Percentiles rank a stretch among this genome's conserved stretches.
Conservation (phyloP, 2,329 filamentous ascomycete species). For the Pseudogymnoascus sp. region DNA sequence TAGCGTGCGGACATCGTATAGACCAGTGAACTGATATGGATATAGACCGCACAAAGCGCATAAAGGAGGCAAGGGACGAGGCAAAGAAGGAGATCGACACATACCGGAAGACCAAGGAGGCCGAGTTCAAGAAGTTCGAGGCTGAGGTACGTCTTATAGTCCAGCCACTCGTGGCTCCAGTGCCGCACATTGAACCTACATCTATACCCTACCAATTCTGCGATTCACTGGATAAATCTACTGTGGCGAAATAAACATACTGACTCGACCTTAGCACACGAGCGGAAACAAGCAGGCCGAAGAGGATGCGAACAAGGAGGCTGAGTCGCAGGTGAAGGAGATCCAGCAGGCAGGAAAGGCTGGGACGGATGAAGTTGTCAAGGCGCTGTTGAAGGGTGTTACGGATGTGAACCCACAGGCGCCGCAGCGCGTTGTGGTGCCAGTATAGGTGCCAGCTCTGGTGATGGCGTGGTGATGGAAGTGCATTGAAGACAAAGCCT, state of each 20-base stretch:
- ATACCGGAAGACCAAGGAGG: slow-evolving; percentile 83
- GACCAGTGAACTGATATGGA: not conserved
- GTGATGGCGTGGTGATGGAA: not conserved
- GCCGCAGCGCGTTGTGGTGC: slow-evolving; percentile 36
- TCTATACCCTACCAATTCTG: not conserved
- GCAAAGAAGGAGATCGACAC: slow-evolving; percentile 97
- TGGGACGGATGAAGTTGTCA: slow-evolving; percentile 71
- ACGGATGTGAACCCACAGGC: slow-evolving; percentile 73
- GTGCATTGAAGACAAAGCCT: not conserved
- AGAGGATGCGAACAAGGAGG: slow-evolving; percentile 71
- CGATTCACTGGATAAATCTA: not conserved
- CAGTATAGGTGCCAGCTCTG: slow-evolving; percentile 26
- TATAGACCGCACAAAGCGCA: slow-evolving; percentile 85
- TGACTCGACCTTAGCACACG: slow-evolving; percentile 59
- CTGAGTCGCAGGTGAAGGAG: slow-evolving; percentile 72
- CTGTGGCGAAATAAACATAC: not conserved
- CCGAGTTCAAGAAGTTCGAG: slow-evolving; percentile 93
- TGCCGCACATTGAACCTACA: not conserved
- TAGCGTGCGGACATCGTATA: not conserved
- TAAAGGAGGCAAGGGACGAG: slow-evolving; percentile 93
- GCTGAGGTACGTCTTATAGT: slow-evolving; percentile 44
- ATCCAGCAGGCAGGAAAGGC: slow-evolving; percentile 77
- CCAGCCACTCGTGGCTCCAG: not conserved
- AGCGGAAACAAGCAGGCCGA: slow-evolving; percentile 83
- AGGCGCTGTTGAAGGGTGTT: slow-evolving; percentile 78